These are phyloP conservation scores for Plantago ovata DNA, from an alignment of 257 asterid genomes.

Conservation along the genomic window DNA sequence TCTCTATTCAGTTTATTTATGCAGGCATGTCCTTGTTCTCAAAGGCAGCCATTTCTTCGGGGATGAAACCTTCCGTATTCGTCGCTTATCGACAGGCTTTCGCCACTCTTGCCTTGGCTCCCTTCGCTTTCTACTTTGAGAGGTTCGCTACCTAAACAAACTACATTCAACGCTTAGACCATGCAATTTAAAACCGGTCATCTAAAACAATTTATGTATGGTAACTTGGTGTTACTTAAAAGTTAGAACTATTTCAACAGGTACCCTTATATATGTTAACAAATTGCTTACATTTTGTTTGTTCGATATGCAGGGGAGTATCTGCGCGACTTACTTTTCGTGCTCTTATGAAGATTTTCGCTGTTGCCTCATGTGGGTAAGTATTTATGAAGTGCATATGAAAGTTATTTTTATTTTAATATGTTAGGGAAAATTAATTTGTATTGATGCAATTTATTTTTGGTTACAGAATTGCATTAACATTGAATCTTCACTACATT, in stretches of 20 bases:
- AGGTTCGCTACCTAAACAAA: background rate
- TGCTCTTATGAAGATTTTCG: constrained; percentile 41
- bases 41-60: constrained; percentile 35
- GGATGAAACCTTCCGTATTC: constrained; percentile 46
- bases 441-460: background rate
- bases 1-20: constrained; percentile 28
- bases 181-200: background rate
- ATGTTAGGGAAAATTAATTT: too few relatives aligned
- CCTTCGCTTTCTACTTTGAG: constrained; percentile 35
- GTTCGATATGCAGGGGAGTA: constrained; percentile 33
- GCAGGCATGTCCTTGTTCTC: constrained; percentile 42
- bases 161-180: background rate
- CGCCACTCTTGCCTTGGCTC: constrained; percentile 41
- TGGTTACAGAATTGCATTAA: constrained; percentile 37
- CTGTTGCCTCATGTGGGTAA: constrained; percentile 49
- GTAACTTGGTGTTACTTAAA: too few relatives aligned
- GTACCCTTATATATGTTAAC: background rate
- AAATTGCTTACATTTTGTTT: background rate
- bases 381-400: background rate
- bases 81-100: constrained; percentile 46
- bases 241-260: background rate
- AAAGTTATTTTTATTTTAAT: too few relatives aligned
- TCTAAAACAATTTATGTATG: background rate
- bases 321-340: constrained; percentile 32
- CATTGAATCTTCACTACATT: constrained; percentile 39